Percentiles rank a stretch among this genome's conserved stretches.
Evolutionary conservation across 1,284 basidiomycete genomes (phyloP).

Genomic region (Paramarasmius palmivorus): DNA sequence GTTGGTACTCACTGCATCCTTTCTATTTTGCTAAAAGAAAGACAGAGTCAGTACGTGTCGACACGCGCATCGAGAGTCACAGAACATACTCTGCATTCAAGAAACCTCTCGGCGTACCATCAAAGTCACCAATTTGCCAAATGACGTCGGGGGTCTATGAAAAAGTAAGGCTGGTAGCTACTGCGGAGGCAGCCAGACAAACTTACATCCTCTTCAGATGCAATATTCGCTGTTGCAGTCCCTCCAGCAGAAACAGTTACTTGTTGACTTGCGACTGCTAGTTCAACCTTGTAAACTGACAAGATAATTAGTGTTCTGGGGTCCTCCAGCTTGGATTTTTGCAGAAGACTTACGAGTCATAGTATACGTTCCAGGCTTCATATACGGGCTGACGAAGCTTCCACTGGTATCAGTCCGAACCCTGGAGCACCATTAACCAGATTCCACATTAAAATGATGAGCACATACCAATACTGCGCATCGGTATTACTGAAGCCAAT

Average conservation of each 20-base stretch:
- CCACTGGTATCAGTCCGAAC: conserved; percentile 26
- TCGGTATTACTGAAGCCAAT: conserved; percentile 47
- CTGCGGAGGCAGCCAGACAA: too few species aligned
- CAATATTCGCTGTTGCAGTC: conserved; percentile 34
- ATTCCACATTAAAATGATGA: not conserved
- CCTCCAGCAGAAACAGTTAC: conserved; percentile 42
- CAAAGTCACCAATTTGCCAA: conserved; percentile 49
- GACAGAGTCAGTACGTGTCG: conserved; percentile 28
- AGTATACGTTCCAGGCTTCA: conserved; percentile 47
- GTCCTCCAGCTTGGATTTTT: not conserved
- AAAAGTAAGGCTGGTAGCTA: not conserved
- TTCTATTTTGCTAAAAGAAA: conserved; percentile 50
- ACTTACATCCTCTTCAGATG: conserved; percentile 13
- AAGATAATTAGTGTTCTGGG: conserved; percentile 31
- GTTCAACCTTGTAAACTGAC: conserved; percentile 41
- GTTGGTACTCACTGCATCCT: conserved; percentile 41
- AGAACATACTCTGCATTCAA: not conserved
- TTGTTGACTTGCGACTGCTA: conserved; percentile 40
- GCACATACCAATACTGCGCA: conserved; percentile 44
- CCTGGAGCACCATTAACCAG: not conserved
- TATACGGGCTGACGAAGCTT: conserved; percentile 41
- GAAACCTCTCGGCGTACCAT: conserved; percentile 43
- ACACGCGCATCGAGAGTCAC: not conserved
- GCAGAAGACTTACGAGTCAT: not conserved
- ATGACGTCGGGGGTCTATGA: conserved; percentile 35